Evolutionary conservation across 345 rosid genomes (phyloP), one percentile per base, ranked within the genome.

Genomic region (Ceriops decandra): DNA sequence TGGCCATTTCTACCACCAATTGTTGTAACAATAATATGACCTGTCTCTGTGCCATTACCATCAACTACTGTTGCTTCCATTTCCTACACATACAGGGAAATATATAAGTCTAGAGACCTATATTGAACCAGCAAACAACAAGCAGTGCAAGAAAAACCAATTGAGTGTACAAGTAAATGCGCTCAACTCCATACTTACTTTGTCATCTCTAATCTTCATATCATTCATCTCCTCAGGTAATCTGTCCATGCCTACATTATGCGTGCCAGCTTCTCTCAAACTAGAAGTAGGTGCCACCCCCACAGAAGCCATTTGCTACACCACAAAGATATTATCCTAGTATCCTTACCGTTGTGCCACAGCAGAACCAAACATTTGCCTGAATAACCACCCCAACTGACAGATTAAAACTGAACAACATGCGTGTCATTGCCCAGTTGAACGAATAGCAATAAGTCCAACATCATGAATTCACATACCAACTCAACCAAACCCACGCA

Each of bases 1-100:
- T 91, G 96, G 72, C 98, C 98, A 72, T 95, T 91, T 85, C 87
- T 84, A 58, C 99, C 99, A 68, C 99, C 99, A 68, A 90, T 95
- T 31, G 98, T 91, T 51, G 99, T 91, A 60, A 95, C 99, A 60
- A 91, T 95, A 19, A 95, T 89, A 78, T 91, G 98, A 9, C 99
- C 98, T 13, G 96, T 83, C 85, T 95, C 99, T 1, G 99, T 87
- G 22, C 96, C 85, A 71, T 88, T 90, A 16, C 95, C 95, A 66
- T 95, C 90, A 60, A 95, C 91, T 17, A 95, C 83, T 0, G 87
- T 83, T 15, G 96, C 96, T 83, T 95, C 99, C 89, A 90, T 85
- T 85, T 95, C 99, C 99, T 95, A 77, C 19, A 77, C 79, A 77
- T 60, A 35, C 4, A 24, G 42, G 5, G 33, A 24, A 30, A 49